Evolutionary conservation across 441 rosid species (phyloP).

Genomic region (Erysimum pusillum): DNA sequence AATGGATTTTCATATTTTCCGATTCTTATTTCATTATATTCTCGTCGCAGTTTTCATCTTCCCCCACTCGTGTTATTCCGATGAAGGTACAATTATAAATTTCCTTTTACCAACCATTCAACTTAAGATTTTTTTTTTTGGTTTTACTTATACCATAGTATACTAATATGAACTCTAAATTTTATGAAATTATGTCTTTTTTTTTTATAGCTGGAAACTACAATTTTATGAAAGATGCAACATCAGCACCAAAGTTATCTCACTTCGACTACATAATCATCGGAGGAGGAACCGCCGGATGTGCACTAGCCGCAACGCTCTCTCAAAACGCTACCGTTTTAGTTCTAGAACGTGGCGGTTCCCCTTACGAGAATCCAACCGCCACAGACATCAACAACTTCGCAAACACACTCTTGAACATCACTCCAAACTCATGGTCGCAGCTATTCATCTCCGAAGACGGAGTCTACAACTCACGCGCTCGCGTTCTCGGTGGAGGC

Average conservation of each 20-base stretch:
- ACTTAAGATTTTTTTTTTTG: neutral
- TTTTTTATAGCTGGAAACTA: conserved; percentile 51
- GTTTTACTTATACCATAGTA: neutral
- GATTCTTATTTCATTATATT: conserved; percentile 27
- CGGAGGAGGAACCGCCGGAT: conserved; percentile 71
- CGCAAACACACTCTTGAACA: conserved; percentile 46
- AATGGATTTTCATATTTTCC: conserved; percentile 36
- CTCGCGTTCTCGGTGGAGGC: conserved; percentile 68
- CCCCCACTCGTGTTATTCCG: conserved; percentile 48
- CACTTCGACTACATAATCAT: conserved; percentile 61
- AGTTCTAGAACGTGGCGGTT: conserved; percentile 63
- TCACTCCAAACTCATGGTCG: conserved; percentile 51
- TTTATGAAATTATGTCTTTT: neutral
- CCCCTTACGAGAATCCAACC: conserved; percentile 55
- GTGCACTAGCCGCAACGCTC: conserved; percentile 66
- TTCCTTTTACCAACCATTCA: neutral
- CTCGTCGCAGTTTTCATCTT: conserved; percentile 39
- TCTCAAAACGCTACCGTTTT: conserved; percentile 53
- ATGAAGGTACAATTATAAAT: conserved; percentile 47
- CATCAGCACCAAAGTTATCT: conserved; percentile 51
- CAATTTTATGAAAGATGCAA: conserved; percentile 58
- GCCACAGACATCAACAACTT: conserved; percentile 53
- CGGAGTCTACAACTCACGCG: conserved; percentile 63
- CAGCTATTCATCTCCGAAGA: conserved; percentile 64
- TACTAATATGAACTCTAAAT: neutral